A percentile compares a stretch with the other conserved stretches of the same genome.
Evolutionary conservation across 139 green algal species (phyloP).

Genomic region (Coccomyxa sp.): DNA sequence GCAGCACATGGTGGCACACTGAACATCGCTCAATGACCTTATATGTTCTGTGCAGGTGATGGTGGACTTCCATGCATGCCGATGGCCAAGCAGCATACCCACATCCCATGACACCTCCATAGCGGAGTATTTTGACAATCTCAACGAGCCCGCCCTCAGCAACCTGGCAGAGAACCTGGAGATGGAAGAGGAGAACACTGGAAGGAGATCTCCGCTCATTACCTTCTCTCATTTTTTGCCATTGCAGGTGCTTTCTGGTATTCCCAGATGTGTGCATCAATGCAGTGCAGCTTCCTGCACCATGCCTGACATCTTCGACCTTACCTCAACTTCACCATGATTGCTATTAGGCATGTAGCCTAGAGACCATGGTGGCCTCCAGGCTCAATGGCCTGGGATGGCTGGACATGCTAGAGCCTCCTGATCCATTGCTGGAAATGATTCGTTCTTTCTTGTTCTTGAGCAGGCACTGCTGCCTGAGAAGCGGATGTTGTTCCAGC

Average conservation of each 20-base stretch:
- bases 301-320: background rate
- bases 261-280: background rate
- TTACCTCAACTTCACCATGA: too few relatives aligned
- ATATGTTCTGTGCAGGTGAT: constrained; percentile 27
- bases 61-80: constrained; percentile 45
- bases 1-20: background rate
- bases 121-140: constrained; percentile 40
- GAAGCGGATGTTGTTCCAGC: constrained; percentile 66
- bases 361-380: too few relatives aligned
- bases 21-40: background rate
- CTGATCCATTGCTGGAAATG: too few relatives aligned
- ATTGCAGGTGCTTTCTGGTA: constrained; percentile 14
- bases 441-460: background rate
- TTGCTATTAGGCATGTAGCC: too few relatives aligned
- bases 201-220: constrained; percentile 31
- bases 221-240: constrained; percentile 57
- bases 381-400: too few relatives aligned
- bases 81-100: constrained; percentile 19
- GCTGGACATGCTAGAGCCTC: too few relatives aligned
- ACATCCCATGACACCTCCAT: constrained; percentile 17
- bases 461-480: constrained; percentile 57
- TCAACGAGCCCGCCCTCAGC: constrained; percentile 38
- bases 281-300: background rate
- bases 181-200: background rate
- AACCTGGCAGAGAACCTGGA: constrained; percentile 17